These are phyloP conservation scores for Lithohypha guttulata DNA, from an alignment of 2,329 filamentous ascomycete genomes.

Conservation along the genomic window DNA sequence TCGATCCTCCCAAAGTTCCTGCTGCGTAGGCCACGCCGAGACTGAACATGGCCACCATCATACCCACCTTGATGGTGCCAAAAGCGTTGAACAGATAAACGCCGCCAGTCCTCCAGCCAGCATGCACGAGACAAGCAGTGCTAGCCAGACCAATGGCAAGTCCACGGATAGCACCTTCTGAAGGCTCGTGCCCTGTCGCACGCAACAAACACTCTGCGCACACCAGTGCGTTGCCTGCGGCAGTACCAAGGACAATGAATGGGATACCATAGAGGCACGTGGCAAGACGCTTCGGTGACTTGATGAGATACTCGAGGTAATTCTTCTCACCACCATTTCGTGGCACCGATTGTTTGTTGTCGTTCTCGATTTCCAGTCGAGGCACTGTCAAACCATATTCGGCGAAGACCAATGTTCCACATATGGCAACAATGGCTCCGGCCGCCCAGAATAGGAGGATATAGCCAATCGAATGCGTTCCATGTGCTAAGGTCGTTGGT, in stretches of 20 bases:
- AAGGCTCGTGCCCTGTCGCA: slow-evolving; percentile 29
- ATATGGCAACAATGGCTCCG: slow-evolving; percentile 38
- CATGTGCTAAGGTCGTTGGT: slow-evolving; percentile 34
- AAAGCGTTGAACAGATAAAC: slow-evolving; percentile 43
- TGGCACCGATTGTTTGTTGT: slow-evolving; percentile 6
- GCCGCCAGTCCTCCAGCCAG: slow-evolving; percentile 38
- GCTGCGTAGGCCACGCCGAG: slow-evolving; percentile 27
- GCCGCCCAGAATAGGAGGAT: slow-evolving; percentile 41
- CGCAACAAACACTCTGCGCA: slow-evolving; percentile 34
- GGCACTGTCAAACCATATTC: slow-evolving; percentile 43
- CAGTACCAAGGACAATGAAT: slow-evolving; percentile 21
- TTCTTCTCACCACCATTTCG: slow-evolving; percentile 15
- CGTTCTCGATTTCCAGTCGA: slow-evolving; percentile 4
- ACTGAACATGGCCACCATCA: slow-evolving; percentile 37
- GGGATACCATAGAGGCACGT: slow-evolving; percentile 22
- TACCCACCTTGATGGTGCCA: slow-evolving; percentile 39
- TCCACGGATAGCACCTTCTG: slow-evolving; percentile 23
- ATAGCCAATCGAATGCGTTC: slow-evolving; percentile 37
- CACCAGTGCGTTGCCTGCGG: slow-evolving; percentile 9
- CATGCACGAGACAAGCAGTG: slow-evolving; percentile 40
- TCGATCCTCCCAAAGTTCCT: slow-evolving; percentile 19
- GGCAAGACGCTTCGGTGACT: slow-evolving; percentile 16
- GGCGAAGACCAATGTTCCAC: slow-evolving; percentile 35
- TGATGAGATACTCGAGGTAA: slow-evolving; percentile 20
- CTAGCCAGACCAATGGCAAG: slow-evolving; percentile 39